A percentile compares a stretch with the other conserved stretches of the same genome.
phyloP scores from a whole-genome alignment of 2,329 filamentous ascomycete species.

The Xylaria sp. region DNA sequence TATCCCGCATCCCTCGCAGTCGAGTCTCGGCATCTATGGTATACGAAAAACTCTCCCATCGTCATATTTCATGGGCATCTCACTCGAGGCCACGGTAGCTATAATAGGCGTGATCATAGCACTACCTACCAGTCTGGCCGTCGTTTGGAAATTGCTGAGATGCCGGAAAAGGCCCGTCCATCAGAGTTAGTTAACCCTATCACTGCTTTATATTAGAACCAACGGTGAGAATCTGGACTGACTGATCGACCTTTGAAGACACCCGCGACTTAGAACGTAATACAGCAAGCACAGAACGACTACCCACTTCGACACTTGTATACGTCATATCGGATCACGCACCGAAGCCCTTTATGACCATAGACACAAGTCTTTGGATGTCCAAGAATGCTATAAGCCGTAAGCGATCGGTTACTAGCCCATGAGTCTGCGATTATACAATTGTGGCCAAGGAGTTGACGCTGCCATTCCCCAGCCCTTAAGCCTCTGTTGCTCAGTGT shows the following conservation, averaged over 20 bases:
- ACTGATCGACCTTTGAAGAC: neutral
- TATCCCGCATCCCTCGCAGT: neutral
- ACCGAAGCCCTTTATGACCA: neutral
- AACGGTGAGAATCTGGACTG: neutral
- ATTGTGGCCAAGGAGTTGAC: neutral
- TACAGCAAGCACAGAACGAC: neutral
- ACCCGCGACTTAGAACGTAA: neutral
- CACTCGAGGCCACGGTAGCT: slow-evolving; percentile 4
- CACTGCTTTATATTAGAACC: neutral
- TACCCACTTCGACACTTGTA: neutral
- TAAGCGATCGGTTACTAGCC: neutral
- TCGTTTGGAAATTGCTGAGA: slow-evolving; percentile 12
- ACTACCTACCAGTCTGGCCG: neutral
- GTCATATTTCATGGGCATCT: slow-evolving; percentile 10
- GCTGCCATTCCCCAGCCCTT: too few species aligned
- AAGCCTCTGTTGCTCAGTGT: too few species aligned
- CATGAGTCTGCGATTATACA: neutral
- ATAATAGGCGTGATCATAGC: slow-evolving; percentile 15
- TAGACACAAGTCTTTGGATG: neutral
- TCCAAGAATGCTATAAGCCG: neutral
- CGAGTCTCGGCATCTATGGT: neutral
- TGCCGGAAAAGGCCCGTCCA: neutral
- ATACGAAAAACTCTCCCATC: neutral
- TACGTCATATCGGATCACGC: neutral
- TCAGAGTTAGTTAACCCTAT: slow-evolving; percentile 8